phyloP scores from a whole-genome alignment of 441 rosid genomes.

The Populus hybrid region DNA sequence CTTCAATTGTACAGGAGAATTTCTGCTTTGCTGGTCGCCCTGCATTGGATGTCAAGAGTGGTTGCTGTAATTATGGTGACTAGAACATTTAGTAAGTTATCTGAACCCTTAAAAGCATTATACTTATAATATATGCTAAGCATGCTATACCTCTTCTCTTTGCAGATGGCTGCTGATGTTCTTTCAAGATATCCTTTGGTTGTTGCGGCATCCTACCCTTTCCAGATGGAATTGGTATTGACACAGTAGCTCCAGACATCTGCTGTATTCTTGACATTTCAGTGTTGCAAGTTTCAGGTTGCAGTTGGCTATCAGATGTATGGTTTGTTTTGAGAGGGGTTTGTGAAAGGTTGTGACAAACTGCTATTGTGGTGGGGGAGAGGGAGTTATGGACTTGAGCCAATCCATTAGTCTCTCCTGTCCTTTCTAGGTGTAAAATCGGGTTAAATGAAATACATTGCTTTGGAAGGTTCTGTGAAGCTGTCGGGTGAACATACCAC shows the following conservation, averaged over 20 bases:
- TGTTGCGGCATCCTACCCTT: slow-evolving; percentile 29
- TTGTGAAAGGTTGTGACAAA: slow-evolving; percentile 30
- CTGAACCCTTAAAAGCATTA: slow-evolving; percentile 12
- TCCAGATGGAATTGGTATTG: slow-evolving; percentile 27
- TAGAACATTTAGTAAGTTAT: slow-evolving; percentile 15
- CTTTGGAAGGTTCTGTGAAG: slow-evolving; percentile 23
- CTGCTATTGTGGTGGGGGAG: slow-evolving; percentile 23
- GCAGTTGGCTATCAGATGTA: slow-evolving; percentile 27
- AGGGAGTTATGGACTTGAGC: slow-evolving; percentile 26
- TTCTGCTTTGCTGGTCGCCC: slow-evolving; percentile 35
- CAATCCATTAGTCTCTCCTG: slow-evolving; percentile 22
- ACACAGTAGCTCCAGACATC: slow-evolving; percentile 23
- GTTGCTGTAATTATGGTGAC: slow-evolving; percentile 13
- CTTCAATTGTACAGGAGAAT: slow-evolving; percentile 34
- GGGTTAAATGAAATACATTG: slow-evolving; percentile 24
- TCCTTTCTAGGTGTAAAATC: slow-evolving; percentile 20
- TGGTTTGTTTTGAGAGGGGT: slow-evolving; percentile 32
- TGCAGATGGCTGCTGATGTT: slow-evolving; percentile 28
- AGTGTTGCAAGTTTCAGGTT: slow-evolving; percentile 18
- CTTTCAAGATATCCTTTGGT: slow-evolving; percentile 24
- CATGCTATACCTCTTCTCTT: slow-evolving; percentile 44
- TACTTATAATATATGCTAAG: slow-evolving; percentile 8
- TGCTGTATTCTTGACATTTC: slow-evolving; percentile 29
- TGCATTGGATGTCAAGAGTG: slow-evolving; percentile 31
- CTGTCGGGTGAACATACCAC: slow-evolving; percentile 18